Conservation (phyloP, 2,329 filamentous ascomycete species). For the Exophiala bonariae region DNA sequence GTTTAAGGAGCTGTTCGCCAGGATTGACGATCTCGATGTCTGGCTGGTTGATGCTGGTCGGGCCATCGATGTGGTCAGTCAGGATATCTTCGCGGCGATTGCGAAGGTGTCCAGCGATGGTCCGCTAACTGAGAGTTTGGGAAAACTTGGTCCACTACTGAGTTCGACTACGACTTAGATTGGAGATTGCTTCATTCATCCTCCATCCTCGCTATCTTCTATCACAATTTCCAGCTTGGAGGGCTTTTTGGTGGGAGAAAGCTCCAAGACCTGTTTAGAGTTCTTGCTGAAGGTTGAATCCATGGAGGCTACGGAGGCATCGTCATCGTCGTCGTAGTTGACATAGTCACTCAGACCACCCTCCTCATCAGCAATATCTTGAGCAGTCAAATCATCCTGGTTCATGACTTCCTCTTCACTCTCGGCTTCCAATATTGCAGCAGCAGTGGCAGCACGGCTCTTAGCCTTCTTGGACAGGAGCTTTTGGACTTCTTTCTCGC, state of each 20-base stretch:
- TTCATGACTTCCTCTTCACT: conserved; percentile 22
- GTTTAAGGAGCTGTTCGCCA: conserved; percentile 59
- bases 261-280: not conserved
- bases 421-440: conserved; percentile 21
- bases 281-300: conserved; percentile 16
- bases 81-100: conserved; percentile 34
- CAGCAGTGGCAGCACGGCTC: conserved; percentile 33
- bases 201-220: conserved; percentile 57
- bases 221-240: conserved; percentile 46
- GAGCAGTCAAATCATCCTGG: conserved; percentile 12
- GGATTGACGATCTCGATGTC: conserved; percentile 51
- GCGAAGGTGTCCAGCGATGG: conserved; percentile 2
- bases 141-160: conserved; percentile 33
- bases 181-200: conserved; percentile 9
- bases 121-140: conserved; percentile 32
- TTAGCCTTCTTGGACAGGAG: conserved; percentile 59
- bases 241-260: not conserved
- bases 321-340: conserved; percentile 26
- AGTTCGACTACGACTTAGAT: not conserved
- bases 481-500: conserved; percentile 67
- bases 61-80: conserved; percentile 52
- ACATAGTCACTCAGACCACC: conserved; percentile 4
- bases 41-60: conserved; percentile 56
- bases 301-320: conserved; percentile 27
- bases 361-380: conserved; percentile 21